Conservation (phyloP, 2,329 filamentous ascomycete species). For the Paecilomyces sp. region DNA sequence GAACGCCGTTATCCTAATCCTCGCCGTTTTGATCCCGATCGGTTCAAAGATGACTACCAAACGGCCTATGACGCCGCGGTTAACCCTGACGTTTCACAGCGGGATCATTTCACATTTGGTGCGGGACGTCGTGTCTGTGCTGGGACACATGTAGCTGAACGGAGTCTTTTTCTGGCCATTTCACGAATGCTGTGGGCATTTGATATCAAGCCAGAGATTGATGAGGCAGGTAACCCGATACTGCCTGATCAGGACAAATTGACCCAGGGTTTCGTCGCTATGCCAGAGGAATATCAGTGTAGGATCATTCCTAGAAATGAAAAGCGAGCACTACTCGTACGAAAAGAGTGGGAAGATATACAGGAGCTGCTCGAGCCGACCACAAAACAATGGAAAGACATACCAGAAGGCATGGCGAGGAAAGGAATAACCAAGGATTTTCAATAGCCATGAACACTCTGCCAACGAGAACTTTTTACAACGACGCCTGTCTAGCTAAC, state of each 20-base stretch:
- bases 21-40: conserved; percentile 20
- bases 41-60: conserved; percentile 9
- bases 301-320: conserved; percentile 6
- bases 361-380: conserved; percentile 1
- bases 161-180: conserved; percentile 42
- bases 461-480: neutral
- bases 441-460: neutral
- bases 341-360: conserved; percentile 18
- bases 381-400: neutral
- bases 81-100: conserved; percentile 33
- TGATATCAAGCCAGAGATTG: conserved; percentile 25
- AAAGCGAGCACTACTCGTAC: conserved; percentile 12
- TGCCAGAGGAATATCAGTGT: conserved; percentile 31
- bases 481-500: too few relatives aligned
- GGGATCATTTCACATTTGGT: conserved; percentile 51
- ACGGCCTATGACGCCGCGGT: conserved; percentile 25
- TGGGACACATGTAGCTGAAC: conserved; percentile 49
- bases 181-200: conserved; percentile 46
- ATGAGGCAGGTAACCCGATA: conserved; percentile 24
- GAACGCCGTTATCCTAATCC: conserved; percentile 16
- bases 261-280: conserved; percentile 38
- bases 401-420: neutral
- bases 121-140: conserved; percentile 52
- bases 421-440: neutral
- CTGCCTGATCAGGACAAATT: conserved; percentile 32